A percentile compares a stretch with the other conserved stretches of the same genome.
These are phyloP conservation scores for Fusarium gaditjirri DNA, from an alignment of 2,329 filamentous ascomycete genomes.

Conservation along the genomic window DNA sequence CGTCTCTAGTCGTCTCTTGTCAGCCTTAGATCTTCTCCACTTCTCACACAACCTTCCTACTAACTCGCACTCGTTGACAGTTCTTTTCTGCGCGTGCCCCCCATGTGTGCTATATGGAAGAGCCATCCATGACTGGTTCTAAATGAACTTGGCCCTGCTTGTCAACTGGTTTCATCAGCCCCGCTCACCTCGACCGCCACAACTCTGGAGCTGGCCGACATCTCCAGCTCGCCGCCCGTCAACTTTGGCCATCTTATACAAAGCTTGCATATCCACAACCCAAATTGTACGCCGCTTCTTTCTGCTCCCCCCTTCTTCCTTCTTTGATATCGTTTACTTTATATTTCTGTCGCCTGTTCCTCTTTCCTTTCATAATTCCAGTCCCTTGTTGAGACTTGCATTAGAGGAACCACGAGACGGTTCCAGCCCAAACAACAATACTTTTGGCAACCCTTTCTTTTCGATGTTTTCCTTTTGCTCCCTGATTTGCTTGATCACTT, in stretches of 20 bases:
- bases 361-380: background rate
- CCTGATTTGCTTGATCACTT: background rate
- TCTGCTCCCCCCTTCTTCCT: constrained; percentile 33
- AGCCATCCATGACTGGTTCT: constrained; percentile 52
- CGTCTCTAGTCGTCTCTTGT: constrained; percentile 19
- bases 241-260: constrained; percentile 39
- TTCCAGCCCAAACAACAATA: background rate
- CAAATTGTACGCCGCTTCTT: constrained; percentile 37
- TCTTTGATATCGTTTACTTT: background rate
- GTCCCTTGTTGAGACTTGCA: background rate
- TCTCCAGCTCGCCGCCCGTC: constrained; percentile 53
- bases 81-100: constrained; percentile 44
- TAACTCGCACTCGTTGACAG: constrained; percentile 47
- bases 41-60: constrained; percentile 15
- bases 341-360: background rate
- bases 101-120: constrained; percentile 46
- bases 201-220: constrained; percentile 58
- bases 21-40: constrained; percentile 26
- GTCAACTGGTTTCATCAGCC: constrained; percentile 56
- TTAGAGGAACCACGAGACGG: background rate
- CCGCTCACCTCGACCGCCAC: constrained; percentile 53
- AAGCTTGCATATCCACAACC: constrained; percentile 38
- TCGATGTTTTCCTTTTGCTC: background rate
- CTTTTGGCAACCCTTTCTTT: background rate
- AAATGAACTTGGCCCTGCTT: constrained; percentile 58